Evolutionary conservation across 2,329 filamentous ascomycete genomes (phyloP), one percentile per base, ranked within the genome.

Genomic region (Nemania sp.): DNA sequence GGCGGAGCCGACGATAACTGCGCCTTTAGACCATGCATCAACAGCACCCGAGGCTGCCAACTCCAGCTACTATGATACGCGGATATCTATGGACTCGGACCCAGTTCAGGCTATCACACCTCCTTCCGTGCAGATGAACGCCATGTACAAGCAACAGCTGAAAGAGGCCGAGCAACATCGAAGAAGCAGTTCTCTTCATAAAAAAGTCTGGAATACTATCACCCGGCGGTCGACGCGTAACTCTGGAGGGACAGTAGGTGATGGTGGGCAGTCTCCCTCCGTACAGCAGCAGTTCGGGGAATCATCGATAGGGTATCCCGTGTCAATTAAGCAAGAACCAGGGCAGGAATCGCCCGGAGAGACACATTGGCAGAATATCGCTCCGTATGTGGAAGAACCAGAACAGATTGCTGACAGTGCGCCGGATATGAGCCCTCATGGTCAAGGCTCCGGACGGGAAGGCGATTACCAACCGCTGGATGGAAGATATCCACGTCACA

Each of bases 21-120:
- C 63, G 29, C 66, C 74, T 54, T 62, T 68, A 24, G 62, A 71
- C 18, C 68, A 72, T 72, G 73, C 64, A 52, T 67, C 70, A 11
- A 67, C 73, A 26, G 71, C 63, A 49, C 71, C 73, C 22, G 73
- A 73, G 53, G 77, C 77, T 60, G 77, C 77, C 41, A 78, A 78
- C 65, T 73, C 71, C 24, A 77, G 74, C 66, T 79, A 79, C 70
- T 79, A 79, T 67, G 77, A 79, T 69, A 71, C 72, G 38, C 73
- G 72, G 35, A 76, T 79, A 64, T 75, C 76, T 10, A 77, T 79
- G 74, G 76, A 76, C 47, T 78, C 77, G 26, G 74, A 74, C 35
- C 75, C 75, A 56, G 73, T 63, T 47, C 73, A 70, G 53, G 62
- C 62, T 52, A 68, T 71, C 41, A 71, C 72, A 58, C 72, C 74